Percentiles rank a stretch among this genome's conserved stretches.
Evolutionary conservation across 1,284 basidiomycete species (phyloP).

Genomic region (Sphaerobolus stellatus): DNA sequence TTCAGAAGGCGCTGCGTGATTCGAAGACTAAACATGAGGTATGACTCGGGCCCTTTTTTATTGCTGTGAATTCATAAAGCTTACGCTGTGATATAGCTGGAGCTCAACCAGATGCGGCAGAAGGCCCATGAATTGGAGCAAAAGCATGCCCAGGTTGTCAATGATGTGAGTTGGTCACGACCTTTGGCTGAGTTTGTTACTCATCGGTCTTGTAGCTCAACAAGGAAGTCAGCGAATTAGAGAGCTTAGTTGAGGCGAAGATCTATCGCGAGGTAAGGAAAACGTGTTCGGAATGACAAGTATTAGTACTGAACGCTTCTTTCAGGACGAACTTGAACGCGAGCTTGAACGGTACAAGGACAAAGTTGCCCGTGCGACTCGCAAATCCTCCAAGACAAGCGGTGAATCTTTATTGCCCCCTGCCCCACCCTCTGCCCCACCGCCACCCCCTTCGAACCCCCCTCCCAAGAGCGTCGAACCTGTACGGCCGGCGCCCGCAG

Average conservation of each 20-base stretch:
- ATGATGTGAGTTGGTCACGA: conserved; percentile 55
- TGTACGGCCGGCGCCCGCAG: not conserved
- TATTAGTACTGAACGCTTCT: conserved; percentile 10
- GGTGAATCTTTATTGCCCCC: conserved; percentile 30
- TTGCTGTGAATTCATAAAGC: not conserved
- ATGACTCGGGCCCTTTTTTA: conserved; percentile 16
- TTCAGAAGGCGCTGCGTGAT: conserved; percentile 45
- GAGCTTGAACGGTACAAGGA: conserved; percentile 77
- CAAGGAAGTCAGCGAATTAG: conserved; percentile 88
- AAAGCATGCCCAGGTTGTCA: conserved; percentile 66
- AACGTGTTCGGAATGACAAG: not conserved
- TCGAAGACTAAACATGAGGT: conserved; percentile 58
- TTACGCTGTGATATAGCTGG: conserved; percentile 45
- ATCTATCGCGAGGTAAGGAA: conserved; percentile 79
- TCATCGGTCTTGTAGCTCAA: conserved; percentile 59
- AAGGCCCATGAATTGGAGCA: conserved; percentile 66
- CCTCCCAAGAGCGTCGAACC: conserved; percentile 16
- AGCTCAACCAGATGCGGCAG: conserved; percentile 70
- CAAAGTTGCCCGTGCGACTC: conserved; percentile 51
- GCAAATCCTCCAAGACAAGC: conserved; percentile 56
- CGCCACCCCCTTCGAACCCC: conserved; percentile 18
- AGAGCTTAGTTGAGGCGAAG: conserved; percentile 88
- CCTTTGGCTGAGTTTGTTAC: conserved; percentile 1
- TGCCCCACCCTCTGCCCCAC: conserved; percentile 28
- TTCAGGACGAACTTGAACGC: conserved; percentile 83